Conservation (phyloP, 176 grass and related monocot species). For the Carex littledalei region DNA sequence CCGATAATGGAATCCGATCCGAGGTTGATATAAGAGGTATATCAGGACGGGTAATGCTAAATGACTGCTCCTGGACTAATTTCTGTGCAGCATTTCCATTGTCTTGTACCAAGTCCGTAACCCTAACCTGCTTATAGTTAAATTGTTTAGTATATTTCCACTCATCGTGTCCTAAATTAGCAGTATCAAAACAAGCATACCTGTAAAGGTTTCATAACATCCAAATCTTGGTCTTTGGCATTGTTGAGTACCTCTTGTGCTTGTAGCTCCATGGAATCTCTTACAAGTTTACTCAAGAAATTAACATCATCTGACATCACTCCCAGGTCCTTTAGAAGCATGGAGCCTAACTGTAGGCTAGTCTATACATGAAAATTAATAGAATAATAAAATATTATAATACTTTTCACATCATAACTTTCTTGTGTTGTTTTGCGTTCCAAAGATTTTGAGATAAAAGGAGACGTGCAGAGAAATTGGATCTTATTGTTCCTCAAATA, state of each 20-base stretch:
- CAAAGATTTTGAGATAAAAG: not conserved
- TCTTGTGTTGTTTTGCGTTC: not conserved
- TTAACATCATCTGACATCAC: slow-evolving; percentile 98
- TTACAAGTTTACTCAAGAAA: slow-evolving; percentile 88
- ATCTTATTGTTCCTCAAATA: not conserved
- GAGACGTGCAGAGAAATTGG: not conserved
- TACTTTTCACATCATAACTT: not conserved
- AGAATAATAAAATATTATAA: slow-evolving; percentile 14
- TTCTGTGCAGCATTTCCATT: slow-evolving; percentile 35
- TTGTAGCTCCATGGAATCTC: slow-evolving; percentile 86
- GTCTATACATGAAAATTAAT: slow-evolving; percentile 47
- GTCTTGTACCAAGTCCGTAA: slow-evolving; percentile 54
- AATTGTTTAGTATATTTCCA: slow-evolving; percentile 23
- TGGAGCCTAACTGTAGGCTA: slow-evolving; percentile 85
- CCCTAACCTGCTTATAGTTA: slow-evolving; percentile 56
- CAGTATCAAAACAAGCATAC: slow-evolving; percentile 19
- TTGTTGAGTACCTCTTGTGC: slow-evolving; percentile 67
- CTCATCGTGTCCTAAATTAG: not conserved
- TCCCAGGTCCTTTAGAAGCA: slow-evolving; percentile 74
- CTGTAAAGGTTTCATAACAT: slow-evolving; percentile 77
- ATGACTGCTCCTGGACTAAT: slow-evolving; percentile 43
- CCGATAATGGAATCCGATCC: slow-evolving; percentile 17
- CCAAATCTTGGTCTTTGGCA: slow-evolving; percentile 30
- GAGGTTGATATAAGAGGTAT: slow-evolving; percentile 24
- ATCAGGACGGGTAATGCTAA: slow-evolving; percentile 54